Percentiles rank a stretch among this genome's conserved stretches.
Evolutionary conservation across 2,329 filamentous ascomycete species (phyloP).

Genomic region (Ambrosiella beaveri): DNA sequence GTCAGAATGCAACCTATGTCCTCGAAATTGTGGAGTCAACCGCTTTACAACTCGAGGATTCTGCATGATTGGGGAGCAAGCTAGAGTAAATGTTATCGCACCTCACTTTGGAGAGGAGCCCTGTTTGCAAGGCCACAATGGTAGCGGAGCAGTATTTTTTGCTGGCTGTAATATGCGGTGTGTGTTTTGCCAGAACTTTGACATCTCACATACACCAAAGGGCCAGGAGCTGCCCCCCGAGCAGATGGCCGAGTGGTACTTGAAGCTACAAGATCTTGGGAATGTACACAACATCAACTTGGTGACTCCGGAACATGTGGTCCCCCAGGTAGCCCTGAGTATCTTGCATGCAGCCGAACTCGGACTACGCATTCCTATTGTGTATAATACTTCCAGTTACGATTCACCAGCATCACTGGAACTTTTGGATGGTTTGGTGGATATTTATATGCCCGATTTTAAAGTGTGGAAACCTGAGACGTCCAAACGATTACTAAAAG

Average conservation of each 20-base stretch:
- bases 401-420: slow-evolving; percentile 56
- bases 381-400: slow-evolving; percentile 75
- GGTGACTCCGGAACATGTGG: slow-evolving; percentile 72
- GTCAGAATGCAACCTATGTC: slow-evolving; percentile 65
- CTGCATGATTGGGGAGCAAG: slow-evolving; percentile 59
- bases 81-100: slow-evolving; percentile 69
- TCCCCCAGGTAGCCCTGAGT: slow-evolving; percentile 62
- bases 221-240: slow-evolving; percentile 66
- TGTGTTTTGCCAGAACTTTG: slow-evolving; percentile 66
- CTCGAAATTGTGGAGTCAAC: slow-evolving; percentile 60
- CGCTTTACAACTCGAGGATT: slow-evolving; percentile 63
- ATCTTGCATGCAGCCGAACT: slow-evolving; percentile 56
- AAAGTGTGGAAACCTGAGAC: slow-evolving; percentile 58
- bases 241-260: slow-evolving; percentile 63
- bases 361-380: slow-evolving; percentile 53
- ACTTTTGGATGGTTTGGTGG: slow-evolving; percentile 61
- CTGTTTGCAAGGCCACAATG: slow-evolving; percentile 67
- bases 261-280: slow-evolving; percentile 68
- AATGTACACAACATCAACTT: slow-evolving; percentile 80
- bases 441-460: slow-evolving; percentile 81
- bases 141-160: slow-evolving; percentile 69
- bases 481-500: slow-evolving; percentile 57
- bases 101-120: slow-evolving; percentile 77
- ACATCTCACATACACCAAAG: slow-evolving; percentile 67
- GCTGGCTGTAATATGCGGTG: slow-evolving; percentile 58